These are phyloP conservation scores for Phytophthora ramorum DNA, from an alignment of 352 stramenopile species.

Conservation along the genomic window DNA sequence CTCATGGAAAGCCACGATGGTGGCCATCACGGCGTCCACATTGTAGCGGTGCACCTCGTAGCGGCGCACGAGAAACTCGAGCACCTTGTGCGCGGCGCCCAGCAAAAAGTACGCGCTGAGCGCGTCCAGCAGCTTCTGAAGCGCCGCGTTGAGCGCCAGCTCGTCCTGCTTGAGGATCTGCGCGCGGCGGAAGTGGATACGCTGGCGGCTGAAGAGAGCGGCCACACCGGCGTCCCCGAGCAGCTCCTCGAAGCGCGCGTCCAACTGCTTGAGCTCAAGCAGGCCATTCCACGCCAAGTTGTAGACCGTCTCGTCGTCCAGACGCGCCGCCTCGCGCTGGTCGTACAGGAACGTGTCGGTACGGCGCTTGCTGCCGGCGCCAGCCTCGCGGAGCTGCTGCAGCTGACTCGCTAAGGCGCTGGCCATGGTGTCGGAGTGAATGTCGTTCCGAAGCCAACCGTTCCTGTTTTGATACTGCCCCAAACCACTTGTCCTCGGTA, in stretches of 20 bases:
- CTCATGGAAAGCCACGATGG: conserved; percentile 88
- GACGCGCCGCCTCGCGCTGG: conserved; percentile 73
- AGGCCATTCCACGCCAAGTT: conserved; percentile 87
- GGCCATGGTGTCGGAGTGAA: conserved; percentile 43
- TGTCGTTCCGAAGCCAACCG: conserved; percentile 28
- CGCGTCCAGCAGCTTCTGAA: conserved; percentile 79
- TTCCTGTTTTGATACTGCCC: conserved; percentile 31
- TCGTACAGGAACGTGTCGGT: conserved; percentile 89
- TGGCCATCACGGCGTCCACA: conserved; percentile 83
- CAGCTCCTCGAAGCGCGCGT: conserved; percentile 75
- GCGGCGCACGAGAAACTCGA: conserved; percentile 91
- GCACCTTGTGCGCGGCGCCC: conserved; percentile 81
- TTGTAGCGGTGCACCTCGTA: conserved; percentile 91
- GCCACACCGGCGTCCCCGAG: conserved; percentile 56
- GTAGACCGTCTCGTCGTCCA: conserved; percentile 88
- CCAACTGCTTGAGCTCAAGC: conserved; percentile 80
- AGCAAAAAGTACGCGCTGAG: conserved; percentile 87
- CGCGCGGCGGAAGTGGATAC: conserved; percentile 84
- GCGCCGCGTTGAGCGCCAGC: conserved; percentile 65
- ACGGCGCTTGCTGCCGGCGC: conserved; percentile 82
- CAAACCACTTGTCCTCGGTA: conserved; percentile 39
- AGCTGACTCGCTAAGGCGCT: conserved; percentile 81
- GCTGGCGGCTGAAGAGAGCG: conserved; percentile 74
- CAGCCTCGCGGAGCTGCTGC: conserved; percentile 79
- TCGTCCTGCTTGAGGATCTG: conserved; percentile 69